These are phyloP conservation scores for Globisporangium perplexum DNA, from an alignment of 352 stramenopile genomes.

Conservation along the genomic window DNA sequence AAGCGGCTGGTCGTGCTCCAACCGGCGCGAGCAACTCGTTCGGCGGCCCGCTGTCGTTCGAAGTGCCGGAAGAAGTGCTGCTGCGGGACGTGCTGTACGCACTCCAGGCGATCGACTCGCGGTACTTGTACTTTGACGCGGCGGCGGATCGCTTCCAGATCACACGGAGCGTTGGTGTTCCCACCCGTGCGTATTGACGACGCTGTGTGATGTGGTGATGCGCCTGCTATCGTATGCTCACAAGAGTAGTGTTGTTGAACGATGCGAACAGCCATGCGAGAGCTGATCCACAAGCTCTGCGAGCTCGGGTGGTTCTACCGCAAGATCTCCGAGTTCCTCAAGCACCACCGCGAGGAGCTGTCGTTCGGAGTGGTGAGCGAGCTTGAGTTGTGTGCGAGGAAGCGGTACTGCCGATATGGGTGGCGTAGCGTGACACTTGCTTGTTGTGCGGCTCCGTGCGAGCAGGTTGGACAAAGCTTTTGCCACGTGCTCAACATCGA, in stretches of 20 bases:
- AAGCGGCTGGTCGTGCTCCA: background rate
- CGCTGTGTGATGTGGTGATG: background rate
- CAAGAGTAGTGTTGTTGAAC: background rate
- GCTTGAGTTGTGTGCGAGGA: background rate
- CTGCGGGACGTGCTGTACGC: conserved; percentile 89
- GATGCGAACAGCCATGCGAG: conserved; percentile 60
- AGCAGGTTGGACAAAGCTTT: conserved; percentile 84
- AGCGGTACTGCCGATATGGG: too few species aligned
- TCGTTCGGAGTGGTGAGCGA: conserved; percentile 65
- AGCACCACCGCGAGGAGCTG: conserved; percentile 65
- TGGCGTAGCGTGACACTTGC: background rate
- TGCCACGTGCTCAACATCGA: conserved; percentile 88
- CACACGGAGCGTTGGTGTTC: conserved; percentile 62
- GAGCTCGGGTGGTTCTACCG: conserved; percentile 90
- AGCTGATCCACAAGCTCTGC: conserved; percentile 77
- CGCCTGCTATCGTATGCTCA: background rate
- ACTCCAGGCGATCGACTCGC: conserved; percentile 91
- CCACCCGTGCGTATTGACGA: conserved; percentile 52
- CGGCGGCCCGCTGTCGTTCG: conserved; percentile 32
- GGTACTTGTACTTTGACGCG: conserved; percentile 82
- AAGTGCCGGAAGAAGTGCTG: conserved; percentile 85
- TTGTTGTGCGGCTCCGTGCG: background rate
- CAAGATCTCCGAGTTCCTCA: conserved; percentile 78
- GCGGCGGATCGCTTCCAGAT: conserved; percentile 78
- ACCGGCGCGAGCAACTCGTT: conserved; percentile 6